Evolutionary conservation across 2,329 filamentous ascomycete genomes (phyloP).

Genomic region (Magnaporthales sp.): DNA sequence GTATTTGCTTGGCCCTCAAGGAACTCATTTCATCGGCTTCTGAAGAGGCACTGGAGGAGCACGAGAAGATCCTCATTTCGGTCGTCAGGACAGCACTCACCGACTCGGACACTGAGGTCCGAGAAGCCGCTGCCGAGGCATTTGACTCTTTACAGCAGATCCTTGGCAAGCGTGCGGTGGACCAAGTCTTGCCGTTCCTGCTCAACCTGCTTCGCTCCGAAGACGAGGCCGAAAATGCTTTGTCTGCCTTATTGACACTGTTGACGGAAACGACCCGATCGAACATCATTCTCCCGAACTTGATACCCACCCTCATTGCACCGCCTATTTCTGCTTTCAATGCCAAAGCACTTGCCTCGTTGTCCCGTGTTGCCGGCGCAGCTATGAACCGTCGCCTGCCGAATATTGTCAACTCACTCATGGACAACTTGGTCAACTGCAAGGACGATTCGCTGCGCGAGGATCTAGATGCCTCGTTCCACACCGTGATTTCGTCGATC

Average conservation of each 20-base stretch:
- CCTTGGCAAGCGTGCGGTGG: conserved; percentile 86
- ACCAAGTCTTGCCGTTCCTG: conserved; percentile 89
- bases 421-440: conserved; percentile 80
- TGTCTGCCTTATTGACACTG: conserved; percentile 85
- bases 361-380: conserved; percentile 82
- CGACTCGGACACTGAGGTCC: conserved; percentile 79
- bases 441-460: conserved; percentile 63
- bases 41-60: conserved; percentile 80
- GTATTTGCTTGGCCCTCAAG: conserved; percentile 91
- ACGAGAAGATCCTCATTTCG: conserved; percentile 90
- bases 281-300: conserved; percentile 92
- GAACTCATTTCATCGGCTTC: conserved; percentile 89
- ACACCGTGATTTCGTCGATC: conserved; percentile 83
- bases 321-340: conserved; percentile 93
- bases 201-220: conserved; percentile 83
- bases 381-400: conserved; percentile 88
- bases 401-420: conserved; percentile 82
- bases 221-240: conserved; percentile 80
- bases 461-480: conserved; percentile 75
- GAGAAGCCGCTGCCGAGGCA: conserved; percentile 92
- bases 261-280: conserved; percentile 89
- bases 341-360: conserved; percentile 82
- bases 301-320: conserved; percentile 85
- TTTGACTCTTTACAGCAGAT: conserved; percentile 94
- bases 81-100: conserved; percentile 89